phyloP scores from a whole-genome alignment of 768 basidiomycete genomes.

The Sarcomyxa edulis region DNA sequence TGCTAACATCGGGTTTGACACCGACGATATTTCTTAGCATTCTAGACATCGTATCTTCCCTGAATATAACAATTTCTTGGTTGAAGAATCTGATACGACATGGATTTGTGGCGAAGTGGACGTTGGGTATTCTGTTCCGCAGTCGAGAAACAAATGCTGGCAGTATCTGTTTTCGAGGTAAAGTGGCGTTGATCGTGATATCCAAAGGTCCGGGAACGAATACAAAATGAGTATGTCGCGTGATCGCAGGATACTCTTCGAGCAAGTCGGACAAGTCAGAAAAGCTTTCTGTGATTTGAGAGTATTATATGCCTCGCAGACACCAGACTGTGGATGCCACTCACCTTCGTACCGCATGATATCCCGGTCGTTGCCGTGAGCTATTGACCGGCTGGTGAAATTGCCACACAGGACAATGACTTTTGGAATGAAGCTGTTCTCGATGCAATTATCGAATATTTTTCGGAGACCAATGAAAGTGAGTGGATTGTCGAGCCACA shows the following conservation, averaged over 20 bases:
- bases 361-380: conserved; percentile 72
- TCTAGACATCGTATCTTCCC: conserved; percentile 89
- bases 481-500: conserved; percentile 89
- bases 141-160: conserved; percentile 69
- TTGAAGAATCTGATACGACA: conserved; percentile 93
- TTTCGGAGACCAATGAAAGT: conserved; percentile 75
- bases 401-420: conserved; percentile 93
- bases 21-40: conserved; percentile 92
- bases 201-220: conserved; percentile 95
- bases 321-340: conserved; percentile 1
- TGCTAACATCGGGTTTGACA: conserved; percentile 74
- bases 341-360: conserved; percentile 83
- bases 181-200: conserved; percentile 70
- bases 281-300: conserved; percentile 65
- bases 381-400: conserved; percentile 81
- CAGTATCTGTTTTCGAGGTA: conserved; percentile 81
- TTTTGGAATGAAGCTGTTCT: conserved; percentile 82
- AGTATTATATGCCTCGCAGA: neutral
- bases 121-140: conserved; percentile 67
- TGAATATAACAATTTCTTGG: conserved; percentile 91
- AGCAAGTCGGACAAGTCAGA: conserved; percentile 84
- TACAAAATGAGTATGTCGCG: conserved; percentile 80
- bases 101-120: conserved; percentile 84
- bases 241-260: conserved; percentile 71
- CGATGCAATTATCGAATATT: conserved; percentile 87